These are phyloP conservation scores for Yamadazyma akitaensis DNA, from an alignment of 805 yeast genomes.

Conservation along the genomic window DNA sequence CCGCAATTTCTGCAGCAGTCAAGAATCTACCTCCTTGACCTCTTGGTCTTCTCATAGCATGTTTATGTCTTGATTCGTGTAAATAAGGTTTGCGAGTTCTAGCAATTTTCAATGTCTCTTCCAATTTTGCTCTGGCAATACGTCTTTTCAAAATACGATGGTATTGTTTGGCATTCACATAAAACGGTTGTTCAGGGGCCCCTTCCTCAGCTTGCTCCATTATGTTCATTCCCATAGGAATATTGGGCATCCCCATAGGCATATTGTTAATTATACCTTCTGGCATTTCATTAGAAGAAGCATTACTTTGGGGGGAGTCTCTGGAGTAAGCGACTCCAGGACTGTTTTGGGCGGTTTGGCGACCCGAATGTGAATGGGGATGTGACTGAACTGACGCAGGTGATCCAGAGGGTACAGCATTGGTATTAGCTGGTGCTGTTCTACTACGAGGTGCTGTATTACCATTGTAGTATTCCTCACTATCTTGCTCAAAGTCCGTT, in stretches of 20 bases:
- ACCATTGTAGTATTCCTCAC: background rate
- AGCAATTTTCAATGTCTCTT: slow-evolving; percentile 81
- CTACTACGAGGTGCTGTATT: background rate
- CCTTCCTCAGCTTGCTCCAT: slow-evolving; percentile 12
- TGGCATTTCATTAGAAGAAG: slow-evolving; percentile 3
- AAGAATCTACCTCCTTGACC: slow-evolving; percentile 98
- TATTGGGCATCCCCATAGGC: slow-evolving; percentile 6
- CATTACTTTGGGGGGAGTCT: background rate
- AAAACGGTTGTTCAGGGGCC: slow-evolving; percentile 78
- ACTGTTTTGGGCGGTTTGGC: background rate
- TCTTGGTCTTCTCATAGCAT: slow-evolving; percentile 98
- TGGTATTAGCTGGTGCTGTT: background rate
- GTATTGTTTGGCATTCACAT: slow-evolving; percentile 96
- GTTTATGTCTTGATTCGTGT: slow-evolving; percentile 96
- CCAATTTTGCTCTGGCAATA: slow-evolving; percentile 88
- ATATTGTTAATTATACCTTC: slow-evolving; percentile 8
- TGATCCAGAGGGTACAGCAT: background rate
- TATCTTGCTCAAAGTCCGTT: background rate
- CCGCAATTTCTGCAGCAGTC: slow-evolving; percentile 75
- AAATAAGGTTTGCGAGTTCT: slow-evolving; percentile 90
- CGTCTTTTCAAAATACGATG: slow-evolving; percentile 92
- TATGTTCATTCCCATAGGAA: slow-evolving; percentile 12
- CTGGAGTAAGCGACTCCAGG: background rate
- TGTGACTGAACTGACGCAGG: slow-evolving; percentile 6
- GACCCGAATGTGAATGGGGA: slow-evolving; percentile 1